Conservation (phyloP, 768 basidiomycete genomes). For the Pleurotus giganteus region DNA sequence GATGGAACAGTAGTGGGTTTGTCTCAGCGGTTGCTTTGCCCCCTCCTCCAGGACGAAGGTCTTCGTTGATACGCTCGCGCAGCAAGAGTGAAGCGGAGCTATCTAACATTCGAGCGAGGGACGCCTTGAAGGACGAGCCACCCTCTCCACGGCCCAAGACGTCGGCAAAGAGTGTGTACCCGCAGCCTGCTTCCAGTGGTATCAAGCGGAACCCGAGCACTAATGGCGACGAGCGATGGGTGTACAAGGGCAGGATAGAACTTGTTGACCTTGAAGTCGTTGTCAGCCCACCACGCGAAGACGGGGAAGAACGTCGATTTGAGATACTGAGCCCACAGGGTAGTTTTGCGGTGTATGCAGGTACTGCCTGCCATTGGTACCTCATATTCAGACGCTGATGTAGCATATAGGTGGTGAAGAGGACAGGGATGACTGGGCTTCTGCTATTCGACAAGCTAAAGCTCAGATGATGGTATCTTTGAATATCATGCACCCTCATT, state of each 20-base stretch:
- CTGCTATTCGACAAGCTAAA: constrained; percentile 68
- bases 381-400: neutral
- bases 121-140: neutral
- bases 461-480: constrained; percentile 66
- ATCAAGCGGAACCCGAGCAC: constrained; percentile 27
- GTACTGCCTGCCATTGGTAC: too few species aligned
- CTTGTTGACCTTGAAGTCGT: constrained; percentile 80
- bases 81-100: constrained; percentile 65
- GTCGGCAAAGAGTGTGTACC: constrained; percentile 9
- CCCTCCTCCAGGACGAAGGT: constrained; percentile 20
- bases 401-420: constrained; percentile 42
- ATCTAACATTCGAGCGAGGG: constrained; percentile 19
- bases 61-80: constrained; percentile 40
- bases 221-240: constrained; percentile 61
- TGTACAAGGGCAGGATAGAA: constrained; percentile 65
- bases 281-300: constrained; percentile 41
- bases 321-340: constrained; percentile 77
- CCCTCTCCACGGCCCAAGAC: neutral
- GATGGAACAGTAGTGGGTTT: constrained; percentile 17
- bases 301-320: constrained; percentile 55
- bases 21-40: constrained; percentile 16
- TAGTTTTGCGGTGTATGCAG: constrained; percentile 72
- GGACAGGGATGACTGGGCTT: constrained; percentile 66
- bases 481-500: constrained; percentile 72
- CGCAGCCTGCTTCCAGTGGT: constrained; percentile 27